Percentiles rank a stretch among this genome's conserved stretches.
phyloP scores from a whole-genome alignment of 805 yeast species.

The Torulaspora delbrueckii region DNA sequence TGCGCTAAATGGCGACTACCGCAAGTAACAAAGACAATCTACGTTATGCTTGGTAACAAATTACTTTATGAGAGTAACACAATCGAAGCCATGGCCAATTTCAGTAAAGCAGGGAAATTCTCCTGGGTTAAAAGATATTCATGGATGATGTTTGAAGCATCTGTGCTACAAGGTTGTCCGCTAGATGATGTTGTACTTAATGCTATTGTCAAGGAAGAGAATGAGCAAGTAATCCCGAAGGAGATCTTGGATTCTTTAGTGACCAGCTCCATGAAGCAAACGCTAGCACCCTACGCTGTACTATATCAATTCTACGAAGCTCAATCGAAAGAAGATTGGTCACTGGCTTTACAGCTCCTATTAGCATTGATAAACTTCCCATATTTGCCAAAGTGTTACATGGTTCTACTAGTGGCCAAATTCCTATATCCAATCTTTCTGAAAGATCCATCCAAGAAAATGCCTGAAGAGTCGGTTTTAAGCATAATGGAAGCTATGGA shows the following conservation, averaged over 20 bases:
- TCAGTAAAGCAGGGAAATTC: slow-evolving; percentile 58
- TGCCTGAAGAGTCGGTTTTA: slow-evolving; percentile 23
- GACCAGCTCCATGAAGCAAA: slow-evolving; percentile 59
- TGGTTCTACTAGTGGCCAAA: slow-evolving; percentile 24
- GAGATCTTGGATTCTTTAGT: slow-evolving; percentile 34
- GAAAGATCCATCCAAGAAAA: slow-evolving; percentile 15
- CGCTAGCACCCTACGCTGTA: slow-evolving; percentile 67
- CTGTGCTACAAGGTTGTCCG: slow-evolving; percentile 48
- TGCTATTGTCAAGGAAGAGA: slow-evolving; percentile 38
- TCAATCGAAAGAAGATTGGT: slow-evolving; percentile 26
- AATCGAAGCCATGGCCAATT: slow-evolving; percentile 59
- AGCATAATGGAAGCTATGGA: slow-evolving; percentile 25
- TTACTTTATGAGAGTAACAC: slow-evolving; percentile 51
- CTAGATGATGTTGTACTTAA: slow-evolving; percentile 54
- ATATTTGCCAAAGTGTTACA: slow-evolving; percentile 29
- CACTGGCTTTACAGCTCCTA: slow-evolving; percentile 21
- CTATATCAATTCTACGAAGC: slow-evolving; percentile 46
- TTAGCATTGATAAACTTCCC: slow-evolving; percentile 26
- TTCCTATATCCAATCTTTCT: slow-evolving; percentile 30
- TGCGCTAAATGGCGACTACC: slow-evolving; percentile 63
- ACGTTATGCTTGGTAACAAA: slow-evolving; percentile 44
- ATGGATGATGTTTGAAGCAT: slow-evolving; percentile 61
- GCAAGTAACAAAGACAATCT: slow-evolving; percentile 53
- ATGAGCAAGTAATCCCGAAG: slow-evolving; percentile 21
- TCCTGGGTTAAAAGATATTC: slow-evolving; percentile 45